A percentile compares a stretch with the other conserved stretches of the same genome.
Conservation (phyloP, 495 filamentous ascomycete genomes). For the Aspergillus homomorphus region DNA sequence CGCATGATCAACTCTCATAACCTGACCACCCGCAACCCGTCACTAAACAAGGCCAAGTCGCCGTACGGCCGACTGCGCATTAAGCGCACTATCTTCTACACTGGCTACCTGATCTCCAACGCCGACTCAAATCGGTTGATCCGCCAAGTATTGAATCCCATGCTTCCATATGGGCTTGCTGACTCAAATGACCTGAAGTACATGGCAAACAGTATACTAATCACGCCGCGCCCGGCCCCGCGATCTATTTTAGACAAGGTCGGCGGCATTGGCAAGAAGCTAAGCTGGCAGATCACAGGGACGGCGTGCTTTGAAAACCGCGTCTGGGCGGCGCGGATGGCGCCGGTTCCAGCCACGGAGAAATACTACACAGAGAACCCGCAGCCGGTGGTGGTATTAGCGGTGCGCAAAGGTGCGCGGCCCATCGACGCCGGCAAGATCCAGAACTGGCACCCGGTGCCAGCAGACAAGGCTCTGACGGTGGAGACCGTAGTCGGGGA, state of each 20-base stretch:
- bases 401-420: conserved; percentile 64
- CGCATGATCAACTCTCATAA: conserved; percentile 89
- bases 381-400: conserved; percentile 72
- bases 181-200: conserved; percentile 68
- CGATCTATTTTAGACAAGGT: conserved; percentile 69
- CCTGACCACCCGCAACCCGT: conserved; percentile 40
- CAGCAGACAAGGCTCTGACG: conserved; percentile 59
- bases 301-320: conserved; percentile 70
- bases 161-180: conserved; percentile 38
- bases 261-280: conserved; percentile 77
- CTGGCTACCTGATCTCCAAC: conserved; percentile 81
- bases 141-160: conserved; percentile 59
- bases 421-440: conserved; percentile 81
- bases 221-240: conserved; percentile 69
- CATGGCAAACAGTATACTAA: conserved; percentile 88
- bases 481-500: conserved; percentile 84
- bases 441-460: conserved; percentile 76
- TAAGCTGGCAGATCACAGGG: conserved; percentile 79
- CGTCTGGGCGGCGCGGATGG: conserved; percentile 81
- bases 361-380: conserved; percentile 71
- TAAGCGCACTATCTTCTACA: conserved; percentile 86
- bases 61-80: conserved; percentile 56
- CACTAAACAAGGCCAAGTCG: conserved; percentile 30
- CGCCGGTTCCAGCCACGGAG: conserved; percentile 62
- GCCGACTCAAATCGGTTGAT: conserved; percentile 68